Evolutionary conservation across 768 basidiomycete species (phyloP), one percentile per base, ranked within the genome.

Genomic region (Mycena chlorophos): DNA sequence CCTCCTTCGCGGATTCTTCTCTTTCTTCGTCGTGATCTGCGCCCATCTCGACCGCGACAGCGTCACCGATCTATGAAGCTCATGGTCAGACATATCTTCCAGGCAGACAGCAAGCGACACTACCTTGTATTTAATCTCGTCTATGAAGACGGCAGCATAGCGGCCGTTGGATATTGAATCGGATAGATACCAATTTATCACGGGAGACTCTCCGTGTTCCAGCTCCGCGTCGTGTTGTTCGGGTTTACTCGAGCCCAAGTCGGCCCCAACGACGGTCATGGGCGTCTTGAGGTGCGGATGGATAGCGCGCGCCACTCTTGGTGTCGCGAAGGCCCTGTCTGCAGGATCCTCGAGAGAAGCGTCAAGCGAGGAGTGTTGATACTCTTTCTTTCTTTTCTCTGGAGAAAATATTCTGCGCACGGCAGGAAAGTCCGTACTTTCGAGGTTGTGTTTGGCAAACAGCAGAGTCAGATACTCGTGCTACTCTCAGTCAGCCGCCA

Each of bases 71-170:
- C 54, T 52, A 28, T 5, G 8, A 6, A 10, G 27, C n/a, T 16
- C 20, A 49, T 16, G 45, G 52, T 20, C 12, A 23, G 6, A n/a
- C n/a, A n/a, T 25, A 5, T 22, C 6, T 47, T 8, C 28, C 22
- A 3, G 22, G 10, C n/a, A 13, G 14, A 34, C 42, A 28, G 17
- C 30, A 8, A 1, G 31, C 13, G 17, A 2, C 23, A 5, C 38
- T 37, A 57, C 56, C 31, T 30, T 2, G 16, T 58, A 58, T 13
- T 17, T n/a, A 17, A 51, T 22, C 1, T 51, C 58, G 20, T 59
- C 58, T 1, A 59, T 40, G 0, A 3, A 20, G 8, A 22, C n/a
- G 20, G 40, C 13, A 8, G 40, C 6, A 20, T 42, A 42, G 8
- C 20, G 13, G 22, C 40, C 40, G 20, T 6, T 14, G 13, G 13